Base-by-base conservation (phyloP, 345 rosid genomes). In the Iberis pinnata region DNA sequence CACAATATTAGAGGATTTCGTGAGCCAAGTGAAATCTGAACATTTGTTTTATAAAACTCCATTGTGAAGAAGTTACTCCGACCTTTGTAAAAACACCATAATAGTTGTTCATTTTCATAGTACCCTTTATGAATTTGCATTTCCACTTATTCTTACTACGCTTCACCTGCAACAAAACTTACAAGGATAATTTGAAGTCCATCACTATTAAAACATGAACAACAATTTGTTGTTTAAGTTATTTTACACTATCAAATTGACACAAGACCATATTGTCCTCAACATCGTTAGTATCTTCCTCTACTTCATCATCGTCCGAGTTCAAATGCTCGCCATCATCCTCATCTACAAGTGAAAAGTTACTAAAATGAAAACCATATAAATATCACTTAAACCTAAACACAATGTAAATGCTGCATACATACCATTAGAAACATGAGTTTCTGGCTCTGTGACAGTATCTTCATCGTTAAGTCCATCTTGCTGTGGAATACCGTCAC, bases 311-410 rank as follows among this genome's bases (percentile, higher is more conserved):
- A 1, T 40, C 26, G 9, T 63, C 62, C 25, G 25, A 22, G 11
- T 32, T 64, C 69, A 64, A 49, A 22, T 13, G 6, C 49, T 58
- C 63, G 0, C 46, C 56, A 31, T 58, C 61, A 11, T 53, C 12
- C 29, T 36, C 60, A 37, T 55, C 56, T 63, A 46, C 43, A 32
- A 32, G 37, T 32, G n/a, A 32, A 5, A 41, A 41, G 33, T 14
- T 20, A 33, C 10, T 5, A n/a, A 9, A 42, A n/a, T 4, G 9
- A 6, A 13, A 14, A 43, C 5, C n/a, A 29, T 10, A 32, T 32
- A 32, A 0, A 14, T 42, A 42, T 1, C 19, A 20, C 8, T 17
- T 16, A 8, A 7, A 18, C 38, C 5, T 33, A 18, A 46, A 36
- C 2, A 14, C 15, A 4, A 12, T 35, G 27, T 14, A 18, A 16